Evolutionary conservation across 2,329 filamentous ascomycete genomes (phyloP), one percentile per base, ranked within the genome.

Genomic region (Trichophyton benhamiae): DNA sequence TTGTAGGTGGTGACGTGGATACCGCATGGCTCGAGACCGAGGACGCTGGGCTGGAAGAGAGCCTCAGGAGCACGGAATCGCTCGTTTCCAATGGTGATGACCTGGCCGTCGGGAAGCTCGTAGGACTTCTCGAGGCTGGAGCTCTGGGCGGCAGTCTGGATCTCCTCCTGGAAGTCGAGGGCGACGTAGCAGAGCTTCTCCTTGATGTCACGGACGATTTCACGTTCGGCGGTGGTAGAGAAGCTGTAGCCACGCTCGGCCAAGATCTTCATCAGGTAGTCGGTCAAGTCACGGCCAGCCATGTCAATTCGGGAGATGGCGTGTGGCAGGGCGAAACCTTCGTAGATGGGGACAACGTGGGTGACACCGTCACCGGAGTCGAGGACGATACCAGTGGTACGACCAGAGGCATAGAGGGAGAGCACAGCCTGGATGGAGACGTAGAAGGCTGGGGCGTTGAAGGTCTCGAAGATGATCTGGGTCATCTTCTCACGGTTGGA

Each of bases 401-500:
- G 94, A 87, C 94, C 94, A 75, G 94, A 99, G 74, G 94, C 94
- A 83, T 99, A 99, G 78, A 99, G 88, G 68, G 94, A 99, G 73
- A 99, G 86, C 69, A 99, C 94, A 77, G 94, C 94, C 86, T 97
- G 92, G 80, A 99, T 99, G 75, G 94, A 97, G 83, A 99, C 94
- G 86, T 99, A 99, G 87, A 99, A 97, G 72, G 94, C 94, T 71
- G 94, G 94, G 74, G 94, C 92, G 84, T 99, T 97, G 87, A 99
- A 99, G 73, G 94, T 99, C 87, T 99, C 94, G 84, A 99, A 99
- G 79, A 99, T 91, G 70, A 99, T 99, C 84, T 99, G 94, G 72
- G 94, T 97, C 94, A 99, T 99, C 91, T 99, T 99, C 86, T 99
- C 94, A 87, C 94, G 89, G 86, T 99, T 99, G 83, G 89, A 95